These are phyloP conservation scores for Raffaelea albimanens DNA, from an alignment of 2,329 filamentous ascomycete genomes.

Conservation along the genomic window DNA sequence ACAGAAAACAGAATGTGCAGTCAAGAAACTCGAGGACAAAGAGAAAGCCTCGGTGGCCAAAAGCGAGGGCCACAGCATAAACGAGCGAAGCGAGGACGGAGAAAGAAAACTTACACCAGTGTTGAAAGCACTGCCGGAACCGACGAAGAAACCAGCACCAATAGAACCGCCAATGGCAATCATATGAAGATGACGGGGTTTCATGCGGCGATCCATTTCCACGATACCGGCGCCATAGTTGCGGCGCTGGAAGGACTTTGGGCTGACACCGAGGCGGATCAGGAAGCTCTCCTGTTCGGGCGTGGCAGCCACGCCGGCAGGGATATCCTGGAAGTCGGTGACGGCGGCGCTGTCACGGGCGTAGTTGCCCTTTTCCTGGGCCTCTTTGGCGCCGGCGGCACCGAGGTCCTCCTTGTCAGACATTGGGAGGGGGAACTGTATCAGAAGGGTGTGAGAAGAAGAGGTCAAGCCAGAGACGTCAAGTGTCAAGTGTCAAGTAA, in stretches of 20 bases:
- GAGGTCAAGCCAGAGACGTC: neutral
- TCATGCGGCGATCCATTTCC: conserved; percentile 26
- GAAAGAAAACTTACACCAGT: conserved; percentile 25
- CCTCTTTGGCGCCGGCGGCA: neutral
- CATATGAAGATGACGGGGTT: conserved; percentile 15
- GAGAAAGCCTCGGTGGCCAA: too few species aligned
- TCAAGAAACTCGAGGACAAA: too few species aligned
- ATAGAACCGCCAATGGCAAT: conserved; percentile 36
- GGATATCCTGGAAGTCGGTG: neutral
- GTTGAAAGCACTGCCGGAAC: conserved; percentile 40
- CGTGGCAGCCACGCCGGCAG: conserved; percentile 3
- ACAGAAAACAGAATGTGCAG: too few species aligned
- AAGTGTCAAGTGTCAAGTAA: neutral
- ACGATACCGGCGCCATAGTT: conserved; percentile 23
- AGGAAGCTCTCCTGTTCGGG: conserved; percentile 19
- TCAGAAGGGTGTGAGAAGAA: neutral
- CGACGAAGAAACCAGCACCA: conserved; percentile 54
- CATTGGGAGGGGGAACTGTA: conserved; percentile 1
- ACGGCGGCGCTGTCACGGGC: neutral
- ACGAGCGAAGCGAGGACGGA: neutral
- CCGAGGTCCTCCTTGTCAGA: conserved; percentile 8
- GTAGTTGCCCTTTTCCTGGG: neutral
- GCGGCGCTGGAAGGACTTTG: conserved; percentile 31
- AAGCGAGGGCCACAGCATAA: too few species aligned
- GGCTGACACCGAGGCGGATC: conserved; percentile 30